Conservation (phyloP, 2,329 filamentous ascomycete genomes). For the Erysiphe pulchra region DNA sequence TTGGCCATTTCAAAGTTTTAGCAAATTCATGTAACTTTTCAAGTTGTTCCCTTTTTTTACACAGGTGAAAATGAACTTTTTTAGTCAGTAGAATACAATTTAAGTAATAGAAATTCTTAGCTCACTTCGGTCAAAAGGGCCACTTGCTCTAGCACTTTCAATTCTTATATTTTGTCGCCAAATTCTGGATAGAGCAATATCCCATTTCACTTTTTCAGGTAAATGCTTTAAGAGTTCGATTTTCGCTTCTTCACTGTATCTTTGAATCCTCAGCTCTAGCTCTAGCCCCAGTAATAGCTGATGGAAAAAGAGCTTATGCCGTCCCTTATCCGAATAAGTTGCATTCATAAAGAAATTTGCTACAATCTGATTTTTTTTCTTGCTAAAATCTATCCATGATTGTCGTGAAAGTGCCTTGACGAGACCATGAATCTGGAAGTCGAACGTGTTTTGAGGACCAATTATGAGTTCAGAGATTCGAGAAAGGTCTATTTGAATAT, state of each 20-base stretch:
- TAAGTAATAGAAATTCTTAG: neutral
- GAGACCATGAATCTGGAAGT: slow-evolving; percentile 47
- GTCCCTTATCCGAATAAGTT: slow-evolving; percentile 23
- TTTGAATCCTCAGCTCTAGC: slow-evolving; percentile 43
- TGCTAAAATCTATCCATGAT: slow-evolving; percentile 50
- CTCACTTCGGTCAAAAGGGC: slow-evolving; percentile 24
- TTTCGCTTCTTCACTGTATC: slow-evolving; percentile 36
- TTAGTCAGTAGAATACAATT: neutral
- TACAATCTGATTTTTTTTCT: slow-evolving; percentile 43
- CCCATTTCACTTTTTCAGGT: slow-evolving; percentile 46
- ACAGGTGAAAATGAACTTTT: slow-evolving; percentile 33
- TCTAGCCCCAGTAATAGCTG: slow-evolving; percentile 52
- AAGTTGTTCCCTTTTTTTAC: slow-evolving; percentile 38
- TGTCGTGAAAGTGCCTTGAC: slow-evolving; percentile 41
- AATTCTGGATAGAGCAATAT: slow-evolving; percentile 43
- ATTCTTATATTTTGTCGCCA: slow-evolving; percentile 49
- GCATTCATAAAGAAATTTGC: slow-evolving; percentile 46
- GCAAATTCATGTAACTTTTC: slow-evolving; percentile 44
- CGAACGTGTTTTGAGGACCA: slow-evolving; percentile 35
- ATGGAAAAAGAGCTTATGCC: slow-evolving; percentile 43
- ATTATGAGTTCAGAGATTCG: slow-evolving; percentile 37
- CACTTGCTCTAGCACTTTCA: slow-evolving; percentile 26
- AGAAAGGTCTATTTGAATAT: slow-evolving; percentile 41
- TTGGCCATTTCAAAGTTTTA: slow-evolving; percentile 52
- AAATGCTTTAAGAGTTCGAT: slow-evolving; percentile 37